A percentile compares a stretch with the other conserved stretches of the same genome.
These are phyloP conservation scores for Candida anutae DNA, from an alignment of 1,139 yeast genomes.

Conservation along the genomic window DNA sequence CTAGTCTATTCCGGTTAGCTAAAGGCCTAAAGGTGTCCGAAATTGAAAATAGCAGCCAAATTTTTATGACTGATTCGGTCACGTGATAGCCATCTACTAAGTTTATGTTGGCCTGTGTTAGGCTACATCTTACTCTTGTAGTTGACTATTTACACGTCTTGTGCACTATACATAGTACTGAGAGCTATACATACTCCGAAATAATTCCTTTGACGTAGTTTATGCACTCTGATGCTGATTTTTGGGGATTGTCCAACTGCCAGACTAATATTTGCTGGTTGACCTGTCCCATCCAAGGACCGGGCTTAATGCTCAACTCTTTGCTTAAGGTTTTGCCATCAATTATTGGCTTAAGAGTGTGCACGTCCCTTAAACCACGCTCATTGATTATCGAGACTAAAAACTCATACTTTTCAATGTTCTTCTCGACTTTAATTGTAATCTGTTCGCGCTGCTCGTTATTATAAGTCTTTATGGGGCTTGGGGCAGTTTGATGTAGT, in stretches of 20 bases:
- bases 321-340: conserved; percentile 64
- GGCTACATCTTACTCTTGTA: too few relatives aligned
- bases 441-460: background rate
- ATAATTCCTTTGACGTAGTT: conserved; percentile 28
- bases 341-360: conserved; percentile 43
- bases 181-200: conserved; percentile 5
- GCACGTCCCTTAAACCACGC: conserved; percentile 31
- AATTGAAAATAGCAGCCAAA: too few relatives aligned
- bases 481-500: background rate
- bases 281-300: conserved; percentile 71
- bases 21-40: too few relatives aligned
- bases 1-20: too few relatives aligned
- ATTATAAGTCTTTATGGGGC: background rate
- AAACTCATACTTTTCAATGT: conserved; percentile 20
- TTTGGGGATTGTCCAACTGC: conserved; percentile 68
- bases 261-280: conserved; percentile 52
- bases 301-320: conserved; percentile 54
- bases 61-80: too few relatives aligned
- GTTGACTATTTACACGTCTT: too few relatives aligned
- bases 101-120: too few relatives aligned
- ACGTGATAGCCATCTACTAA: too few relatives aligned
- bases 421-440: background rate
- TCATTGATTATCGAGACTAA: conserved; percentile 20
- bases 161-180: too few relatives aligned
- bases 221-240: conserved; percentile 46